phyloP scores from a whole-genome alignment of 805 yeast species.

The Saccharomyces jurei region DNA sequence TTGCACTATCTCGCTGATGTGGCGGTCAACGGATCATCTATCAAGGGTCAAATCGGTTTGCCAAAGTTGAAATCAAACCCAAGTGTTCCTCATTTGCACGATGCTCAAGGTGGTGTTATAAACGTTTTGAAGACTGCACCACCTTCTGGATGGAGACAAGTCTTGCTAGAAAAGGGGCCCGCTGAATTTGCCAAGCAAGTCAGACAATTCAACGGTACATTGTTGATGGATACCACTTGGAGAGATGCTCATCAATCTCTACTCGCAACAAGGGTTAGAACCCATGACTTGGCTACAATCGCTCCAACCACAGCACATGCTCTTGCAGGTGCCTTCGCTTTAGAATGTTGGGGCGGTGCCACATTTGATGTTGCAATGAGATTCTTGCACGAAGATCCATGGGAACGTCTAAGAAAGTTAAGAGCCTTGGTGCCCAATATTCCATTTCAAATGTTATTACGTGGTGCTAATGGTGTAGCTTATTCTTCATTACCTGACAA shows the following conservation, averaged over 20 bases:
- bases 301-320: slow-evolving; percentile 92
- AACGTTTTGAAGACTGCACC: slow-evolving; percentile 48
- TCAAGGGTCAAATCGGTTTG: slow-evolving; percentile 86
- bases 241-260: slow-evolving; percentile 99
- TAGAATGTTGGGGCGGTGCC: slow-evolving; percentile 99
- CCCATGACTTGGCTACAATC: slow-evolving; percentile 79
- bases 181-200: slow-evolving; percentile 80
- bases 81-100: slow-evolving; percentile 60
- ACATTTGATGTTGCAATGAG: slow-evolving; percentile 97
- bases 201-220: slow-evolving; percentile 70
- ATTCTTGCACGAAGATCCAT: slow-evolving; percentile 94
- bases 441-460: slow-evolving; percentile 95
- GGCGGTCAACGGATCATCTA: slow-evolving; percentile 89
- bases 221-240: slow-evolving; percentile 97
- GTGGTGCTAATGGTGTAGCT: slow-evolving; percentile 99
- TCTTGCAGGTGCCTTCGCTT: slow-evolving; percentile 80
- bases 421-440: slow-evolving; percentile 89
- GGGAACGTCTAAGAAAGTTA: slow-evolving; percentile 85
- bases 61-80: slow-evolving; percentile 77
- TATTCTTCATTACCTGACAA: slow-evolving; percentile 95
- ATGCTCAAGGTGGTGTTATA: slow-evolving; percentile 47
- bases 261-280: slow-evolving; percentile 92
- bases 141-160: slow-evolving; percentile 85
- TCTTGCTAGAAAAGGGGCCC: slow-evolving; percentile 75
- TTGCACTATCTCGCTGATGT: slow-evolving; percentile 83